Evolutionary conservation across 805 yeast genomes (phyloP).

Genomic region (Alloascoidea africana): DNA sequence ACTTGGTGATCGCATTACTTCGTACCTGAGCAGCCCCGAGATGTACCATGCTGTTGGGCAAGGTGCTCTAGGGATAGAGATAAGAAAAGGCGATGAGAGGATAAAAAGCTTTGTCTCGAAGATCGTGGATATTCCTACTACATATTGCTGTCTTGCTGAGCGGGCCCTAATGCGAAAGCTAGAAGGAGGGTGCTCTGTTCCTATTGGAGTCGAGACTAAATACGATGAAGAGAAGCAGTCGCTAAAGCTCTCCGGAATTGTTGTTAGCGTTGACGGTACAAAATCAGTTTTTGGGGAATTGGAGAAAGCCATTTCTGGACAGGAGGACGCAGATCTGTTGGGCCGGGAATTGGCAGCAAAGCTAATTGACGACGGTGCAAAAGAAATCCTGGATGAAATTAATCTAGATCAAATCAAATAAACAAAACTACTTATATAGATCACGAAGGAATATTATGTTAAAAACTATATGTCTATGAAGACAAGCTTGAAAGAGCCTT

Average conservation of each 20-base stretch:
- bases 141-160: constrained; percentile 75
- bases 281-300: constrained; percentile 45
- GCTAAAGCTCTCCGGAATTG: constrained; percentile 51
- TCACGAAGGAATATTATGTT: too few species aligned
- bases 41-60: constrained; percentile 98
- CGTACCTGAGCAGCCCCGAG: constrained; percentile 51
- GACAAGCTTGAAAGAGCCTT: too few species aligned
- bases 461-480: too few species aligned
- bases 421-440: too few species aligned
- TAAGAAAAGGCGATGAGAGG: constrained; percentile 49
- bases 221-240: constrained; percentile 29
- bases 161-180: constrained; percentile 72
- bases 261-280: constrained; percentile 74
- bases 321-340: constrained; percentile 48
- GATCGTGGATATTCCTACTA: constrained; percentile 51
- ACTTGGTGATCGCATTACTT: constrained; percentile 61
- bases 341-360: constrained; percentile 58
- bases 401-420: constrained; percentile 60
- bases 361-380: constrained; percentile 68
- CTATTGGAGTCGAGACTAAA: constrained; percentile 74
- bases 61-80: constrained; percentile 92
- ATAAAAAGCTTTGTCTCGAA: constrained; percentile 43
- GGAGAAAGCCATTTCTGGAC: constrained; percentile 22
- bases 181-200: constrained; percentile 98
- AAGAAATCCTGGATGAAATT: constrained; percentile 63